Evolutionary conservation across 768 basidiomycete species (phyloP).

Genomic region (Boletus edulis): DNA sequence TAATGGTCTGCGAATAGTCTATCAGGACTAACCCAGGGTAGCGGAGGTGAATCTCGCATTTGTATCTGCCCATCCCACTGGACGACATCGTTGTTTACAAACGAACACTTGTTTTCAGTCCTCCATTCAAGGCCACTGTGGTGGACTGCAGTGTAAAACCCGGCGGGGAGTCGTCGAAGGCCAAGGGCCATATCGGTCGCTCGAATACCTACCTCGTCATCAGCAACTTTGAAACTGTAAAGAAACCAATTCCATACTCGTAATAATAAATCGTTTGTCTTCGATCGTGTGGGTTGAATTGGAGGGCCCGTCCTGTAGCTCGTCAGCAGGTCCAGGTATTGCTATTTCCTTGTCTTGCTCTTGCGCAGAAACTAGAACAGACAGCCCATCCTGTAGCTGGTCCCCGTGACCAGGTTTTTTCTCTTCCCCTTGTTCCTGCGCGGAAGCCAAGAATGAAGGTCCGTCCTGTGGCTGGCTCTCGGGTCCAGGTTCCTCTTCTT

Average conservation of each 20-base stretch:
- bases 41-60: background rate
- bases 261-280: background rate
- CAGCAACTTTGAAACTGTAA: background rate
- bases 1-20: background rate
- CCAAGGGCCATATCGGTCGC: background rate
- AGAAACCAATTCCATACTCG: background rate
- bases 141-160: background rate
- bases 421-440: too few relatives aligned
- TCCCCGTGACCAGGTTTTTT: background rate
- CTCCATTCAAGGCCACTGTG: background rate
- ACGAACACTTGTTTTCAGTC: too few relatives aligned
- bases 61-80: background rate
- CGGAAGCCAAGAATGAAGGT: too few relatives aligned
- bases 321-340: too few relatives aligned
- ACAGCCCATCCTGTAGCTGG: too few relatives aligned
- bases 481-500: too few relatives aligned
- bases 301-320: background rate
- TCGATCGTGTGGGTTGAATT: too few relatives aligned
- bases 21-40: background rate
- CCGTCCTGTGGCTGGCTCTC: too few relatives aligned
- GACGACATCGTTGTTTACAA: too few relatives aligned
- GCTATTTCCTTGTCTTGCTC: too few relatives aligned
- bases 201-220: background rate
- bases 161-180: background rate
- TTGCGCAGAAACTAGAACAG: too few relatives aligned